Evolutionary conservation across 495 filamentous ascomycete genomes (phyloP).

Genomic region (Penicillium antarcticum): DNA sequence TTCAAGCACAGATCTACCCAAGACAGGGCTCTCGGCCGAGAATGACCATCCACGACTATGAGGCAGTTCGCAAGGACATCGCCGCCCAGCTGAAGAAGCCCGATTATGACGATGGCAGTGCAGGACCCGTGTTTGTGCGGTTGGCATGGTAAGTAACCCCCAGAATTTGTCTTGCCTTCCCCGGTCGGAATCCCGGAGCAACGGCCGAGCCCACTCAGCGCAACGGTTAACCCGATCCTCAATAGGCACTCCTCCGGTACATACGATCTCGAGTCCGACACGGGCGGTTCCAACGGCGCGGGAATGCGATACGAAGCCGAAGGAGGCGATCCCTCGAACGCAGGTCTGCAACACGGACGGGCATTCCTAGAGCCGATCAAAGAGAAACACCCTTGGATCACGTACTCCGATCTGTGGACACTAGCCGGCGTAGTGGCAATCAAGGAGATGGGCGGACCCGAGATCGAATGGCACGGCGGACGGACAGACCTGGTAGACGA

Average conservation of each 20-base stretch:
- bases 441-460: constrained; percentile 55
- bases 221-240: constrained; percentile 9
- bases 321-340: constrained; percentile 62
- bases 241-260: constrained; percentile 59
- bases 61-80: constrained; percentile 53
- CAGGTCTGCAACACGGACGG: constrained; percentile 59
- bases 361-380: constrained; percentile 62
- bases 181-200: constrained; percentile 11
- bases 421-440: constrained; percentile 57
- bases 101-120: constrained; percentile 60
- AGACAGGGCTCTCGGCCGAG: constrained; percentile 32
- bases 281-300: constrained; percentile 61
- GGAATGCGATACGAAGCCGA: constrained; percentile 64
- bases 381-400: constrained; percentile 56
- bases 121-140: constrained; percentile 59
- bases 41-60: constrained; percentile 48
- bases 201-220: background rate
- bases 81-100: constrained; percentile 53
- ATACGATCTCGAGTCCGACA: constrained; percentile 55
- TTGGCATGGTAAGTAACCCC: constrained; percentile 52
- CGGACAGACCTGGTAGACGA: constrained; percentile 59
- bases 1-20: constrained; percentile 8
- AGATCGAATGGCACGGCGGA: constrained; percentile 51
- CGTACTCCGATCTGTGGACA: constrained; percentile 63
- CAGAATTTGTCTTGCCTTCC: constrained; percentile 1